Conservation (phyloP, 2,329 filamentous ascomycete species). For the Nannizziopsis barbatae region DNA sequence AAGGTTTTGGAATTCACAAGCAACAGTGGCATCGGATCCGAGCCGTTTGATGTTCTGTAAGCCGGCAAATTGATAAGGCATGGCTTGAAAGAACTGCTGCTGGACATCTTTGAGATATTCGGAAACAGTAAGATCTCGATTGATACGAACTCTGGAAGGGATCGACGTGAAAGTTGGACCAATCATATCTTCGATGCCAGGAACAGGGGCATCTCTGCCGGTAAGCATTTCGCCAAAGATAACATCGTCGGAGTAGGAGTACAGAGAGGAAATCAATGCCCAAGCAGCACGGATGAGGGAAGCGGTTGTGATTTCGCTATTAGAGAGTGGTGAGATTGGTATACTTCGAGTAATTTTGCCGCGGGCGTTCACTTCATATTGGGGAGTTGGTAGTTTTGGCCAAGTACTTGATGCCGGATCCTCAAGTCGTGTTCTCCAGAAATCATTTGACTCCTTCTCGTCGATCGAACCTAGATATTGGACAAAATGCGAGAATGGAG, state of each 20-base stretch:
- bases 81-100: constrained; percentile 41
- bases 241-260: constrained; percentile 31
- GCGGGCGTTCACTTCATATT: constrained; percentile 11
- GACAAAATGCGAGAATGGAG: constrained; percentile 19
- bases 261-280: constrained; percentile 28
- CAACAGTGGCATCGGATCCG: constrained; percentile 33
- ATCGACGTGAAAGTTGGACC: constrained; percentile 34
- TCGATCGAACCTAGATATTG: constrained; percentile 17
- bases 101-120: constrained; percentile 47
- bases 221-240: constrained; percentile 34
- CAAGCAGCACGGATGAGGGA: constrained; percentile 32
- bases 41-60: constrained; percentile 40
- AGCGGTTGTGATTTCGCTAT: constrained; percentile 18
- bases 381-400: constrained; percentile 11
- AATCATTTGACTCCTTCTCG: constrained; percentile 11
- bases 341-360: constrained; percentile 6
- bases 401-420: constrained; percentile 13
- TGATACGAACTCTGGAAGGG: constrained; percentile 27
- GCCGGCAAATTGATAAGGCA: constrained; percentile 49
- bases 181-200: constrained; percentile 30
- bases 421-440: constrained; percentile 15
- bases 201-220: constrained; percentile 30
- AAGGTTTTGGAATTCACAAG: constrained; percentile 33
- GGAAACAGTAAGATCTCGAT: constrained; percentile 25
- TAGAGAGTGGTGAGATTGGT: constrained; percentile 1